Conservation (phyloP, 768 basidiomycete species). For the Pseudohyphozyma bogoriensis region DNA sequence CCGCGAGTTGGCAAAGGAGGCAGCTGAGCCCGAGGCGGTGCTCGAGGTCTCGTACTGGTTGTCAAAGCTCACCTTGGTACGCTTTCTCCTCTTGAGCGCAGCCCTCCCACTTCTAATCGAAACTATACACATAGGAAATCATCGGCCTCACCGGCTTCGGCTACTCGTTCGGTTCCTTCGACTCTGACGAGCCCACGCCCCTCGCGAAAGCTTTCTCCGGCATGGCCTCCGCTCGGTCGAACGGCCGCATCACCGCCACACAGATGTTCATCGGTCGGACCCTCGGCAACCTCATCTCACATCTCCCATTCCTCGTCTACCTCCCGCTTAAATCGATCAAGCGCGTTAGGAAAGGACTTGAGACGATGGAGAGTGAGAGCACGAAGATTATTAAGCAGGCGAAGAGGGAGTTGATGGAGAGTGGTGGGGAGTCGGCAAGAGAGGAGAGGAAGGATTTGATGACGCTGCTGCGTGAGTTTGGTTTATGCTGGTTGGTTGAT, state of each 20-base stretch:
- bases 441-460: constrained; percentile 23
- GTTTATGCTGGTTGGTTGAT: not conserved
- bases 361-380: constrained; percentile 23
- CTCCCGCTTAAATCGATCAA: constrained; percentile 1
- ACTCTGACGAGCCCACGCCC: not conserved
- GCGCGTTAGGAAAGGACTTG: constrained; percentile 6
- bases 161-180: constrained; percentile 23
- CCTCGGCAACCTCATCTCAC: constrained; percentile 12
- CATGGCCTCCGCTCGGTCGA: constrained; percentile 14
- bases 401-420: constrained; percentile 15
- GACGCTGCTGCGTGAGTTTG: constrained; percentile 16
- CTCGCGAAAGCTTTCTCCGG: constrained; percentile 22
- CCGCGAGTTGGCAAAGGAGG: not conserved
- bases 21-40: constrained; percentile 2
- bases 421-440: constrained; percentile 7
- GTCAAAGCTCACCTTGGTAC: constrained; percentile 34
- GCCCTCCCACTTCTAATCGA: not conserved
- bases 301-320: constrained; percentile 12
- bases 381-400: constrained; percentile 21
- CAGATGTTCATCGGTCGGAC: not conserved
- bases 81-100: not conserved
- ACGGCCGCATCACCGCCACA: not conserved
- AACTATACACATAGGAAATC: not conserved
- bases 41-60: constrained; percentile 38
- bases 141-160: constrained; percentile 29